These are phyloP conservation scores for Pyrenochaeta sp. DNA, from an alignment of 2,329 filamentous ascomycete genomes.

Conservation along the genomic window DNA sequence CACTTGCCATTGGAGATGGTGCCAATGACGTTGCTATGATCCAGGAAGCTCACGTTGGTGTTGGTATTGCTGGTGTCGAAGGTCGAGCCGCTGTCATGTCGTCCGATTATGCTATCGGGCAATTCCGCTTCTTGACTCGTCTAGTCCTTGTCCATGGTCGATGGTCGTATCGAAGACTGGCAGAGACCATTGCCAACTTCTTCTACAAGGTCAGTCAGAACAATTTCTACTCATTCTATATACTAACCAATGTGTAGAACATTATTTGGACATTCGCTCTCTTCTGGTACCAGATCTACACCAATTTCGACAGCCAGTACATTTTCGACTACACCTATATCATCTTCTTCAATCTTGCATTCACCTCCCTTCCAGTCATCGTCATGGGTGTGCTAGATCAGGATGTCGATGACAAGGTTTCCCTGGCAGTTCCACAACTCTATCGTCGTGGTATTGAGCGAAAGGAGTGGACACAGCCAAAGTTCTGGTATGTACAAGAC, in stretches of 20 bases:
- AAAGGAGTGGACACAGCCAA: slow-evolving; percentile 92
- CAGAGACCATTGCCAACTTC: slow-evolving; percentile 96
- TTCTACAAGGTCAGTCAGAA: slow-evolving; percentile 81
- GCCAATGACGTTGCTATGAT: slow-evolving; percentile 96
- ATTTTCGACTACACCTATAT: slow-evolving; percentile 99
- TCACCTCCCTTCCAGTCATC: slow-evolving; percentile 93
- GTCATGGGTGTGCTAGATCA: slow-evolving; percentile 97
- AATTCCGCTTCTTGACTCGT: slow-evolving; percentile 84
- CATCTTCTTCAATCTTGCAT: slow-evolving; percentile 92
- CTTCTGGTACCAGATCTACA: slow-evolving; percentile 97
- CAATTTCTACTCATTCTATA: not conserved
- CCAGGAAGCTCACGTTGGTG: slow-evolving; percentile 85
- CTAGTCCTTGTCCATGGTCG: slow-evolving; percentile 81
- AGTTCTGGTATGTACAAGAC: slow-evolving; percentile 80
- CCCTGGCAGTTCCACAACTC: slow-evolving; percentile 90
- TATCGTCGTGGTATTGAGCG: slow-evolving; percentile 96
- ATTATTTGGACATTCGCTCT: slow-evolving; percentile 96
- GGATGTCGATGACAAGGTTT: slow-evolving; percentile 93
- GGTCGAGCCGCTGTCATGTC: slow-evolving; percentile 85
- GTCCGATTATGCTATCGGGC: slow-evolving; percentile 86
- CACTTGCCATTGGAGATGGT: slow-evolving; percentile 86
- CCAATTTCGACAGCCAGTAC: slow-evolving; percentile 95
- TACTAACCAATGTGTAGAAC: slow-evolving; percentile 65
- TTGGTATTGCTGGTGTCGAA: slow-evolving; percentile 87
- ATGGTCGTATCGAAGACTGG: slow-evolving; percentile 93